Evolutionary conservation across 305 asterid genomes (phyloP).

Genomic region (Solanum hybrid): DNA sequence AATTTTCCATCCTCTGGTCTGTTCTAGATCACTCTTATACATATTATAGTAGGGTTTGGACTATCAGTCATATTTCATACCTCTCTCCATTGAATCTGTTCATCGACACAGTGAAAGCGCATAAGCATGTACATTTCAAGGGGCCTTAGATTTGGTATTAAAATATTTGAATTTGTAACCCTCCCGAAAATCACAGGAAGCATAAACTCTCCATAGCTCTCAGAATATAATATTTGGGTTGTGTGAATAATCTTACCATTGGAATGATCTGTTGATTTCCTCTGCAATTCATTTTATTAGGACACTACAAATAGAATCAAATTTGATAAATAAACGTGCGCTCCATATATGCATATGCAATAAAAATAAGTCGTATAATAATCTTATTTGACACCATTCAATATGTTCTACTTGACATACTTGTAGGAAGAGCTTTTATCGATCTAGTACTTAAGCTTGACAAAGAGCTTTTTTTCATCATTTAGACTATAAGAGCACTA

Average conservation of each 20-base stretch:
- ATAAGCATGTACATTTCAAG: background rate
- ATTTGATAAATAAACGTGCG: too few species aligned
- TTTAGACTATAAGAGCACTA: background rate
- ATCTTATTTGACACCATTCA: background rate
- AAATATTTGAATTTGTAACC: background rate
- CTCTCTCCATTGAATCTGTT: background rate
- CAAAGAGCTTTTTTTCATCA: too few species aligned
- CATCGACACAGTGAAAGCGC: background rate
- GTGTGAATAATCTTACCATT: background rate
- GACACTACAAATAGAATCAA: background rate
- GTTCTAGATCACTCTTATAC: background rate
- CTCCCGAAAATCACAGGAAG: background rate
- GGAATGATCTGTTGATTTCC: background rate
- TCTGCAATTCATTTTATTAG: background rate
- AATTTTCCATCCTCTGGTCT: background rate
- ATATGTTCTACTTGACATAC: background rate
- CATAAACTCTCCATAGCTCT: background rate
- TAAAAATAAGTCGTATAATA: too few species aligned
- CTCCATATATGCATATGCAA: background rate
- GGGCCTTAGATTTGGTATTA: background rate
- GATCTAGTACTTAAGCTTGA: too few species aligned
- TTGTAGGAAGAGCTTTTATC: background rate
- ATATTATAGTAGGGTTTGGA: background rate
- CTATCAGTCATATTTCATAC: background rate
- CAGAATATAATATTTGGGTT: too few species aligned